Percentiles rank a stretch among this genome's conserved stretches.
Evolutionary conservation across 495 filamentous ascomycete genomes (phyloP).

Genomic region (Entonaema liquescens): DNA sequence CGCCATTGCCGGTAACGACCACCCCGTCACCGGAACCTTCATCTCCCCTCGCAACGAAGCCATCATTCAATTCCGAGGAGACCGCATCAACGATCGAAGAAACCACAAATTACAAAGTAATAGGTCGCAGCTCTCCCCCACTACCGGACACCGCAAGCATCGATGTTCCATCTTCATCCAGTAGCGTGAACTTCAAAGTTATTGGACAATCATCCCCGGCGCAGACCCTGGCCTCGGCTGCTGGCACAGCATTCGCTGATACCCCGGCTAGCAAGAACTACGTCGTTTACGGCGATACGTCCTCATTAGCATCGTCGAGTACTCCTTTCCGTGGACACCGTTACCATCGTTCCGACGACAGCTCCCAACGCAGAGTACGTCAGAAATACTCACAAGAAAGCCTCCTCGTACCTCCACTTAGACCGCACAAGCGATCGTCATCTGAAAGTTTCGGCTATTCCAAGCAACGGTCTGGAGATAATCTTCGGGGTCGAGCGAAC

Average conservation of each 20-base stretch:
- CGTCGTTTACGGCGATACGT: slow-evolving; percentile 54
- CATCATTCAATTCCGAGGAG: slow-evolving; percentile 56
- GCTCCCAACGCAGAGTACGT: slow-evolving; percentile 42
- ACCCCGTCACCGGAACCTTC: slow-evolving; percentile 37
- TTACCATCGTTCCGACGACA: slow-evolving; percentile 41
- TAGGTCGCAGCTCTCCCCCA: slow-evolving; percentile 52
- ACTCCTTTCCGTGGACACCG: slow-evolving; percentile 31
- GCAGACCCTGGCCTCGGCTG: slow-evolving; percentile 40
- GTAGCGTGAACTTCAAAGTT: slow-evolving; percentile 52
- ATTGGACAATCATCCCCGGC: slow-evolving; percentile 52
- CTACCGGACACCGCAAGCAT: slow-evolving; percentile 51
- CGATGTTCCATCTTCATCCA: slow-evolving; percentile 46
- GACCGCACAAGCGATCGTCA: slow-evolving; percentile 53
- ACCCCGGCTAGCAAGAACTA: slow-evolving; percentile 53
- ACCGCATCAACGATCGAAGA: slow-evolving; percentile 58
- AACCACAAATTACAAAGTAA: slow-evolving; percentile 63
- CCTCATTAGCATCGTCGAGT: slow-evolving; percentile 49
- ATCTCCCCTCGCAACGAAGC: slow-evolving; percentile 51
- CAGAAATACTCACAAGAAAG: slow-evolving; percentile 65
- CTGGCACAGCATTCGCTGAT: slow-evolving; percentile 23
- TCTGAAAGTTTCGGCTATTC: slow-evolving; percentile 58
- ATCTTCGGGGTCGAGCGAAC: slow-evolving; percentile 54
- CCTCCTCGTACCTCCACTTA: slow-evolving; percentile 60
- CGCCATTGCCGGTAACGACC: slow-evolving; percentile 52
- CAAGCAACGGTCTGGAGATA: slow-evolving; percentile 58